phyloP scores from a whole-genome alignment of 2,329 filamentous ascomycete genomes.

The Coleophoma cylindrospora region DNA sequence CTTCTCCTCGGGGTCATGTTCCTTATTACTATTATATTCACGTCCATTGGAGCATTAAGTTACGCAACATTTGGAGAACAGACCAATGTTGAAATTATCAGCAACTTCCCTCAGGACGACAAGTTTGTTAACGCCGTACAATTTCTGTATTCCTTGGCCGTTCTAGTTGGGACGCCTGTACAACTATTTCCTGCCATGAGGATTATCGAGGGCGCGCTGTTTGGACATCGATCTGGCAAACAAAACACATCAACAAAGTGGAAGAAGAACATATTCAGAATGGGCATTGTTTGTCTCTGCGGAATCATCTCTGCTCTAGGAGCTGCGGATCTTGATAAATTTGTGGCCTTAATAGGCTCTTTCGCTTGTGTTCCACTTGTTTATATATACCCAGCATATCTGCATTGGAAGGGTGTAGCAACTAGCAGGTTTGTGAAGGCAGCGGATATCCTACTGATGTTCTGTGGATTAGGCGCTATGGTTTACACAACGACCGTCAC shows the following conservation, averaged over 20 bases:
- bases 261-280: slow-evolving; percentile 96
- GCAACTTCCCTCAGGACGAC: slow-evolving; percentile 92
- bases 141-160: slow-evolving; percentile 92
- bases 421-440: slow-evolving; percentile 58
- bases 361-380: slow-evolving; percentile 96
- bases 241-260: slow-evolving; percentile 97
- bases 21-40: slow-evolving; percentile 85
- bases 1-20: slow-evolving; percentile 89
- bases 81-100: slow-evolving; percentile 90
- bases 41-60: slow-evolving; percentile 82
- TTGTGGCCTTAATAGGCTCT: slow-evolving; percentile 88
- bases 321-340: slow-evolving; percentile 89
- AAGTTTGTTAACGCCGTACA: slow-evolving; percentile 95
- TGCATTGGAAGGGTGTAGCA: slow-evolving; percentile 79
- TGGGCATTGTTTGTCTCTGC: slow-evolving; percentile 81
- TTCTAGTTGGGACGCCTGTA: slow-evolving; percentile 84
- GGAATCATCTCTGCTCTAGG: slow-evolving; percentile 84
- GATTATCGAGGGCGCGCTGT: slow-evolving; percentile 87
- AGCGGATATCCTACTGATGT: slow-evolving; percentile 67
- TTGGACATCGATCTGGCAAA: slow-evolving; percentile 82
- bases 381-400: slow-evolving; percentile 91
- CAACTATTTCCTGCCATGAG: slow-evolving; percentile 96
- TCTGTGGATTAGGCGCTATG: slow-evolving; percentile 82
- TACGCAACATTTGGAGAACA: slow-evolving; percentile 92
- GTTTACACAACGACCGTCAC: slow-evolving; percentile 85